Base-by-base conservation (phyloP, 2,329 filamentous ascomycete genomes). In the Ustulina deusta region DNA sequence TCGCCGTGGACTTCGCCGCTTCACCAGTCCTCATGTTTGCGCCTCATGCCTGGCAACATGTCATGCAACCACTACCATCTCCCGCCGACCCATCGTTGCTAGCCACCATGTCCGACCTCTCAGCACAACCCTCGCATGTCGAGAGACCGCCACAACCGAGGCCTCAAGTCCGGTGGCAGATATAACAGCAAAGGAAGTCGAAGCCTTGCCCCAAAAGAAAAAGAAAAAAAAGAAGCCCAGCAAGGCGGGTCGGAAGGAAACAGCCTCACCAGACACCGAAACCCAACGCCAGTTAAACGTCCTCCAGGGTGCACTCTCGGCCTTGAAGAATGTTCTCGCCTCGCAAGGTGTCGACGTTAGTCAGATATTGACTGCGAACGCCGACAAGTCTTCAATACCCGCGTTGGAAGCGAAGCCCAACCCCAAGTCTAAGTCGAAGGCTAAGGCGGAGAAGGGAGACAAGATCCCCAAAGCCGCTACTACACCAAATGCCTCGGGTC, bases 271-370 rank as follows among this genome's bases (percentile, higher is more conserved):
- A 1, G 49, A 66, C 17, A 44, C 49, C n/a, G 54, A 74, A 60
- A 60, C 61, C 34, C 34, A 66, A 49, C 74, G 74, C 48, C 76
- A 81, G 61, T 70, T 79, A 54, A 72, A 78, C 29, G 74, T 78
- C 1, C 71, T 83, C 10, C 68, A 78, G 46, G 80, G 79, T 17
- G 81, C 81, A 15, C 71, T 83, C 58, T 69, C 73, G 15, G 76
- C 81, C 3, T 69, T 83, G 58, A 79, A 80, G 69, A 78, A 76
- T 44, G 81, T 82, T 27, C 76, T 83, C 38, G 70, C 71, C 36
- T 71, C 72, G 10, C 78, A 79, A 71, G 77, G 75, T 38, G 76
- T 77, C 52, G 72, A 73, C 42, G 70, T 78, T 6, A 70, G 71
- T 15, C 63, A 74, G 9, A 72, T 73, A 27, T 56, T 55, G 9